Evolutionary conservation across 805 yeast genomes (phyloP), one percentile per base, ranked within the genome.

Genomic region (Saturnispora hagleri): DNA sequence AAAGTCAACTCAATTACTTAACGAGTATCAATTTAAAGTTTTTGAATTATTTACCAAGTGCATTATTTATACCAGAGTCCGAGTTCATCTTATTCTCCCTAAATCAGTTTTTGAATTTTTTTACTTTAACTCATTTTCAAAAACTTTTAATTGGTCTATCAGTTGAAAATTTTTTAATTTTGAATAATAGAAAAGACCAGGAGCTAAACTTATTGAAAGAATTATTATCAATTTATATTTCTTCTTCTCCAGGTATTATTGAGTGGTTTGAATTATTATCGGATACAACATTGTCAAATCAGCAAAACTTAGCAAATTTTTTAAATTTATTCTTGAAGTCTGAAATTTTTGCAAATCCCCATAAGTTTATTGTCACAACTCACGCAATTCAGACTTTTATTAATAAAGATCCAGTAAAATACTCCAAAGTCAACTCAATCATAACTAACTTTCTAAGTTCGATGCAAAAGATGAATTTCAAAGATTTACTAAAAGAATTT

Each of bases 391-490:
- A 48, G 13, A 42, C 28, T 46, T 45, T 53, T 34, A 44, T 43
- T 27, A 46, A 35, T 10, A 44, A 38, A 41, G 36, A 47, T 26
- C 10, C 40, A 12, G 40, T 45, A 13, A 48, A 50, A 46, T 55
- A 45, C 24, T 43, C 47, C 38, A 51, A 53, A 34, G 57, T 60
- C 28, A 40, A 50, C 47, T 50, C 49, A 26, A 43, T 48, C 49
- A 59, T 68, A 8, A 55, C 59, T 36, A 49, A 61, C 50, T 71
- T 60, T 52, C 48, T 61, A 47, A 57, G 57, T 46, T 51, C 48
- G 46, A 49, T 65, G 24, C 55, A 61, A 53, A 60, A 60, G 50
- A 64, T 65, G 68, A 60, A 61, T 47, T 69, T 69, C 50, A 62
- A 55, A 53, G 66, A 65, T 17, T 53, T 68, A 41, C 54, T 70